Conservation (phyloP, 345 rosid species). For the Brassica juncea region DNA sequence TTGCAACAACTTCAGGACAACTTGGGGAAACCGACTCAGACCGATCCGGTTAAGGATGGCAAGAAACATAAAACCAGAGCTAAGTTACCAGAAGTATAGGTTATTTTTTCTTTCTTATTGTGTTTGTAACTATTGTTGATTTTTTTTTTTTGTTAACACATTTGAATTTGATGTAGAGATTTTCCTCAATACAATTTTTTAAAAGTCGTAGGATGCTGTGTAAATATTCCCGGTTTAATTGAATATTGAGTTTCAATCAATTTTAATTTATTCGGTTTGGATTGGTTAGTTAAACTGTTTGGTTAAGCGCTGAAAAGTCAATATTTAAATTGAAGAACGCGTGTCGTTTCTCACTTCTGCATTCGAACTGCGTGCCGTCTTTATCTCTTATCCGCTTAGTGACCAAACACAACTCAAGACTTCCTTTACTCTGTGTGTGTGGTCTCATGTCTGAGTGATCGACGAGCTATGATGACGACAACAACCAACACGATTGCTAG, state of each 20-base stretch:
- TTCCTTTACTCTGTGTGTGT: constrained; percentile 2
- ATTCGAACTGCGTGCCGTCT: constrained; percentile 22
- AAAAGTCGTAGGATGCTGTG: background rate
- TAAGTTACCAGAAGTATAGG: constrained; percentile 13
- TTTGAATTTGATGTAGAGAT: no score
- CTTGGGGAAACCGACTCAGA: constrained; percentile 38
- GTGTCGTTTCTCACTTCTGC: constrained; percentile 7
- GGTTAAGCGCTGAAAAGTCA: background rate
- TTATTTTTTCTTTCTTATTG: background rate
- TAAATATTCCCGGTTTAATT: background rate
- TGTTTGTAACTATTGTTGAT: constrained; percentile 21
- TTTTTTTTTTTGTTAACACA: background rate
- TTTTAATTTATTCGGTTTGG: background rate
- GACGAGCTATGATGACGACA: constrained; percentile 34
- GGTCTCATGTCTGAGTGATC: background rate
- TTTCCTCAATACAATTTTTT: constrained; percentile 1
- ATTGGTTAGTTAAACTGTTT: background rate
- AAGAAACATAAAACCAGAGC: constrained; percentile 26
- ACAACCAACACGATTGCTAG: constrained; percentile 56
- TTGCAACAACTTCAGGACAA: constrained; percentile 64
- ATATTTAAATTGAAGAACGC: background rate
- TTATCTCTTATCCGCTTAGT: constrained; percentile 27
- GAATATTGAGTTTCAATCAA: background rate
- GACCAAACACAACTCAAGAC: constrained; percentile 17
- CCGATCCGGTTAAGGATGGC: constrained; percentile 27